These are phyloP conservation scores for Candida xyloterini DNA, from an alignment of 805 yeast species.

Conservation along the genomic window DNA sequence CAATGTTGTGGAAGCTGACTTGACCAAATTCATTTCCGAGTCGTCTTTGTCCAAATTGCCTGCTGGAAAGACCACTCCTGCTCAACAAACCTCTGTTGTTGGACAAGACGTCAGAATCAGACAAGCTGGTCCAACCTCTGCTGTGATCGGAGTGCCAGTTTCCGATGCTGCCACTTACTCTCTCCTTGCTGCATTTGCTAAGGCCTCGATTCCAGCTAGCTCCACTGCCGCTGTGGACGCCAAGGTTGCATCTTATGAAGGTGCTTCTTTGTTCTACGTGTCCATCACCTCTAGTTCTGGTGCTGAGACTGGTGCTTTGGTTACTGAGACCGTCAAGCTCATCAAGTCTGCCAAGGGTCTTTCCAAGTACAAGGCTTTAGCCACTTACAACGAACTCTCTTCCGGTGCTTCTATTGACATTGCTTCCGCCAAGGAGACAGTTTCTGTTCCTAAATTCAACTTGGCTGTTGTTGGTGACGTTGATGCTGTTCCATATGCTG, in stretches of 20 bases:
- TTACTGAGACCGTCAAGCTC: constrained; percentile 54
- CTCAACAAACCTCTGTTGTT: constrained; percentile 39
- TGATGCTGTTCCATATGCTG: constrained; percentile 80
- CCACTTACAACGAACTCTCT: constrained; percentile 42
- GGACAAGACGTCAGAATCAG: constrained; percentile 73
- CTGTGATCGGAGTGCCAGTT: constrained; percentile 80
- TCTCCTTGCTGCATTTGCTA: constrained; percentile 67
- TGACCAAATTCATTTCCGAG: constrained; percentile 62
- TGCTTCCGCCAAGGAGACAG: constrained; percentile 35
- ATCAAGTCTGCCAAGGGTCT: constrained; percentile 53
- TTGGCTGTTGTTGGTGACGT: constrained; percentile 89
- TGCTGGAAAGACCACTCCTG: constrained; percentile 50
- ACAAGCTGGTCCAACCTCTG: constrained; percentile 61
- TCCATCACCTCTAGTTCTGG: constrained; percentile 60
- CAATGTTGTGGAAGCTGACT: constrained; percentile 72
- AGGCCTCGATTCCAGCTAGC: constrained; percentile 42
- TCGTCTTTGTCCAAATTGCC: constrained; percentile 64
- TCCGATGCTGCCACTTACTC: constrained; percentile 65
- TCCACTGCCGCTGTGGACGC: constrained; percentile 55
- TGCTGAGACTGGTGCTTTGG: constrained; percentile 54
- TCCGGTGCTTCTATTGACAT: constrained; percentile 39
- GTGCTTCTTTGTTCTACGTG: constrained; percentile 77
- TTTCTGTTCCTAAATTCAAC: constrained; percentile 57
- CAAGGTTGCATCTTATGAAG: constrained; percentile 62
- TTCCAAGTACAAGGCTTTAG: constrained; percentile 56